Evolutionary conservation across 2,329 filamentous ascomycete genomes (phyloP).

Genomic region (Fragosphaeria purpurea): DNA sequence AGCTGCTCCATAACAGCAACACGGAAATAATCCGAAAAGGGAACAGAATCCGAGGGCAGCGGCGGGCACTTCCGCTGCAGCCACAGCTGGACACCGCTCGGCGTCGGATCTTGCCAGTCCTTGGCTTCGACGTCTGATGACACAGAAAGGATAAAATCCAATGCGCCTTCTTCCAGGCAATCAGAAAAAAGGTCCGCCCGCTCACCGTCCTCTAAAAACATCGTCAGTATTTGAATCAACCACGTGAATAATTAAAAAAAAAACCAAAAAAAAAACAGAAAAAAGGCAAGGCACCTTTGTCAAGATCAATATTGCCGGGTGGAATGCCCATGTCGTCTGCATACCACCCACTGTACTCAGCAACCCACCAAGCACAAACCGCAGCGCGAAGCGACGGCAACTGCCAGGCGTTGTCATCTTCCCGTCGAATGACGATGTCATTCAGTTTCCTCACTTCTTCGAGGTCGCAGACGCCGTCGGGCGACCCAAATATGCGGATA

Average conservation of each 20-base stretch:
- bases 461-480: slow-evolving; percentile 58
- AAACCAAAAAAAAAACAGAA: neutral
- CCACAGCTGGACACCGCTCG: slow-evolving; percentile 71
- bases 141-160: slow-evolving; percentile 83
- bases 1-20: slow-evolving; percentile 66
- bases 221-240: no score
- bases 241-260: neutral
- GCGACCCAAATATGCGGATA: slow-evolving; percentile 68
- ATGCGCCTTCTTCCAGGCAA: slow-evolving; percentile 75
- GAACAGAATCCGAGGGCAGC: slow-evolving; percentile 55
- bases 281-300: slow-evolving; percentile 32
- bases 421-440: slow-evolving; percentile 52
- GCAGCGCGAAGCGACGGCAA: slow-evolving; percentile 70
- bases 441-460: slow-evolving; percentile 63
- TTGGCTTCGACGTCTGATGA: slow-evolving; percentile 70
- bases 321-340: slow-evolving; percentile 58
- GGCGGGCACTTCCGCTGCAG: slow-evolving; percentile 70
- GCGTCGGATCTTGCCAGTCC: slow-evolving; percentile 81
- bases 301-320: slow-evolving; percentile 53
- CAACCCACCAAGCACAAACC: slow-evolving; percentile 75
- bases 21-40: slow-evolving; percentile 65
- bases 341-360: slow-evolving; percentile 87
- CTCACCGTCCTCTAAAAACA: slow-evolving; percentile 49
- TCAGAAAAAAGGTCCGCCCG: slow-evolving; percentile 65
- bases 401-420: slow-evolving; percentile 61